Base-by-base conservation (phyloP, 768 basidiomycete species). In the Lanmaoa pseudosensibilis region DNA sequence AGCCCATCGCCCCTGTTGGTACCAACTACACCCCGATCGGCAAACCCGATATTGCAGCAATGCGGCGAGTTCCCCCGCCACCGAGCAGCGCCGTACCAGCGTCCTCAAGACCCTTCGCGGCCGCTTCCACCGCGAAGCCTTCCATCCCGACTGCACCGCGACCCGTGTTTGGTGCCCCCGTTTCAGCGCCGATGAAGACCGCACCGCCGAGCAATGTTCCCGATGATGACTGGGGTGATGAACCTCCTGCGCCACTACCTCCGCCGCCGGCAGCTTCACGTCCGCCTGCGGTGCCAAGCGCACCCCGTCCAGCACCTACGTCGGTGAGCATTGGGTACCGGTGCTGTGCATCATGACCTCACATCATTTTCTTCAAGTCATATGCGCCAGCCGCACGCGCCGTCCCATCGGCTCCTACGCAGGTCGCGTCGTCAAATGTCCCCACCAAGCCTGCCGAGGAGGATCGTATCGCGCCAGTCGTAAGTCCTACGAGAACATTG, bases 1-100 rank as follows among this genome's bases (percentile, higher is more conserved):
- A 92, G 60, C 88, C 90, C 5, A 94, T 95, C 61, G 82, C 87
- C 0, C 90, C 93, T 18, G 88, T 89, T 5, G 88, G 91, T 11
- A 85, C 88, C 1, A 84, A 70, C 62, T 92, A 92, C 71, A 85
- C 77, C 2, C 92, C 91, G 7, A 77, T 92, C 19, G 91, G 91
- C 18, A 84, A 77, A 55, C 81, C 85, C 3, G 88, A 93, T 64
- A 89, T 93, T 19, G 74, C 75, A 54, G 78, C 82, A 6, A 65
- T 88, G 64, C 81, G 79, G 57, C 81, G 80, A 41, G 75, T 73
- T 0, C 78, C 78, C 6, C 70, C 75, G 3, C 70, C 73, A 15
- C 57, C 63, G 43, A 33, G 47, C 4, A 30, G 40, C 5, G 16
- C 44, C 11, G 39, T 7, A 8, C 11, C 27, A 6, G 46, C 36